A percentile compares a stretch with the other conserved stretches of the same genome.
These are phyloP conservation scores for Lodderomyces elongisporus DNA, from an alignment of 1,139 yeast genomes.

Conservation along the genomic window DNA sequence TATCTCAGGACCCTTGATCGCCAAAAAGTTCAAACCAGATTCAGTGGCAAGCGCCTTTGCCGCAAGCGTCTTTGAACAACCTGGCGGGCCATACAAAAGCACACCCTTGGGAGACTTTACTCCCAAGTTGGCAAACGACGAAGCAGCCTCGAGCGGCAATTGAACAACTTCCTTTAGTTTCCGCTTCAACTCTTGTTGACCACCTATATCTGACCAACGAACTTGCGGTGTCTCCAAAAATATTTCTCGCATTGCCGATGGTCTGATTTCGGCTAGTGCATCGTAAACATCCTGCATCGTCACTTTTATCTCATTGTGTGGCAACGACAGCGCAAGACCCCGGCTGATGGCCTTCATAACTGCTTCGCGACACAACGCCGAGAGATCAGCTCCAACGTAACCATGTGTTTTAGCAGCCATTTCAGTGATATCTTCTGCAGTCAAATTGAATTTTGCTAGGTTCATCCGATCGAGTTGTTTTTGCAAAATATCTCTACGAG, in stretches of 20 bases:
- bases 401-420: constrained; percentile 63
- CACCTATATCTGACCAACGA: constrained; percentile 93
- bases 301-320: constrained; percentile 26
- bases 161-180: constrained; percentile 87
- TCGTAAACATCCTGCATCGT: constrained; percentile 51
- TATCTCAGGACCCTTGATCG: constrained; percentile 94
- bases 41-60: constrained; percentile 96
- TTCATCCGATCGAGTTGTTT: constrained; percentile 63
- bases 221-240: constrained; percentile 92
- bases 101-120: constrained; percentile 90
- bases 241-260: constrained; percentile 96
- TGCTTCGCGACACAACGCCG: constrained; percentile 82
- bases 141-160: constrained; percentile 81
- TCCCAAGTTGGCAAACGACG: constrained; percentile 70
- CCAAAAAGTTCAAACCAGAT: constrained; percentile 85
- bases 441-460: constrained; percentile 47
- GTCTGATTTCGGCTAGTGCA: constrained; percentile 76
- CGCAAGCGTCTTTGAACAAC: constrained; percentile 89
- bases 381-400: constrained; percentile 78
- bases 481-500: constrained; percentile 56
- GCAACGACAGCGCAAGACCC: constrained; percentile 30
- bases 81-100: constrained; percentile 90
- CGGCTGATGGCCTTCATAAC: constrained; percentile 78
- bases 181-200: constrained; percentile 76
- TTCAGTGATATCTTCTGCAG: constrained; percentile 45